Base-by-base conservation (phyloP, 257 asterid species). In the Ajuga chamaepitys region DNA sequence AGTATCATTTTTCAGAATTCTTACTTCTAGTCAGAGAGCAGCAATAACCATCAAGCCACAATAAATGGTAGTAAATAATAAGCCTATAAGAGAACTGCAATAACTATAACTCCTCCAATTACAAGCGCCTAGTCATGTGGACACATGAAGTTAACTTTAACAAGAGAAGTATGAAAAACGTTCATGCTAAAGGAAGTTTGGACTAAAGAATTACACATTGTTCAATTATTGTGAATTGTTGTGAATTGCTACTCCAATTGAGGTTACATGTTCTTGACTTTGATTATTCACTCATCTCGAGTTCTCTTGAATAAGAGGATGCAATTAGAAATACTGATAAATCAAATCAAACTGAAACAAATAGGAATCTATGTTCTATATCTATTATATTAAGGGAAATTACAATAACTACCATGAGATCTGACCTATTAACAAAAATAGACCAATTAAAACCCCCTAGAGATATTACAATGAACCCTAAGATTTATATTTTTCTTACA, bases 221-320 rank as follows among this genome's bases (percentile, higher is more conserved):
- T 25, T n/a, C n/a, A n/a, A n/a, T n/a, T n/a, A n/a, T n/a, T n/a
- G n/a, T 58, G 34, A 14, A 53, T 42, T 50, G 24, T 11, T 17
- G 21, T 25, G 22, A 14, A 62, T 41, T 9, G 26, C 12, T 34
- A 38, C 28, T 34, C 2, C 11, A 48, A 24, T 66, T 41, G 26
- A 25, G 30, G 35, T 52, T 4, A 9, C 37, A 70, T 68, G 64
- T 45, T 66, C 99, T 77, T 89, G 96, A 75, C 81, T 88, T 74
- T 90, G 99, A 54, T 77, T 81, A 48, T 83, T 79, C 69, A 90
- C 78, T 93, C 97, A 71, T 90, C 99, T 34, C 96, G 85, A 53
- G 85, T 90, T 83, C 97, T 83, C 97, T 97, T 93, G 86, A 74
- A 74, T 3, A 59, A 62, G 32, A 41, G 58, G 70, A 10, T 9